Conservation (phyloP, 768 basidiomycete species). For the Kwoniella pini region DNA sequence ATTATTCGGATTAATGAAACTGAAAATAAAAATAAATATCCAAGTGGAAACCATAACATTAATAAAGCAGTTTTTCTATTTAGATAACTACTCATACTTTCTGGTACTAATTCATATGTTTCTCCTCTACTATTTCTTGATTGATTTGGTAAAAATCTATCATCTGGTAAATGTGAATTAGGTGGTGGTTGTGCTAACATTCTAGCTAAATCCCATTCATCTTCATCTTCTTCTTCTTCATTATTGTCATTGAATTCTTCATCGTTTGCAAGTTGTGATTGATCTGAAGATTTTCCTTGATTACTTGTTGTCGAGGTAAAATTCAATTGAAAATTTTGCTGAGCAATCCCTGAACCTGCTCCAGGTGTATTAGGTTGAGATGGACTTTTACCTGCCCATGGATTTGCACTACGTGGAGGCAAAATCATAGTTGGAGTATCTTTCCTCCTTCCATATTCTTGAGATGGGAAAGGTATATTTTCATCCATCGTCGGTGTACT, state of each 20-base stretch:
- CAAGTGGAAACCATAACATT: conserved; percentile 54
- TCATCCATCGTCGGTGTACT: not conserved
- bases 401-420: not conserved
- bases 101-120: conserved; percentile 43
- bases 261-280: not conserved
- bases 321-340: conserved; percentile 1
- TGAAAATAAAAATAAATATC: conserved; percentile 53
- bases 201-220: conserved; percentile 42
- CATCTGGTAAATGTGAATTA: conserved; percentile 13
- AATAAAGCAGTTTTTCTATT: conserved; percentile 54
- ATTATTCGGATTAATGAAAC: conserved; percentile 54
- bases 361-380: not conserved
- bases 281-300: no score
- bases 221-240: conserved; percentile 13
- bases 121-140: conserved; percentile 23
- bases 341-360: not conserved
- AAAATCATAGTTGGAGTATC: not conserved
- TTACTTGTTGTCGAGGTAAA: not conserved
- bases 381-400: not conserved
- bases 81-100: conserved; percentile 53
- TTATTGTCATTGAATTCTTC: conserved; percentile 15
- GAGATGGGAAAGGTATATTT: not conserved
- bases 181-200: conserved; percentile 34
- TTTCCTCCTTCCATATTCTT: no score
- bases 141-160: conserved; percentile 22